Percentiles rank a stretch among this genome's conserved stretches.
Conservation (phyloP, 768 basidiomycete species). For the Auricularia sp. region DNA sequence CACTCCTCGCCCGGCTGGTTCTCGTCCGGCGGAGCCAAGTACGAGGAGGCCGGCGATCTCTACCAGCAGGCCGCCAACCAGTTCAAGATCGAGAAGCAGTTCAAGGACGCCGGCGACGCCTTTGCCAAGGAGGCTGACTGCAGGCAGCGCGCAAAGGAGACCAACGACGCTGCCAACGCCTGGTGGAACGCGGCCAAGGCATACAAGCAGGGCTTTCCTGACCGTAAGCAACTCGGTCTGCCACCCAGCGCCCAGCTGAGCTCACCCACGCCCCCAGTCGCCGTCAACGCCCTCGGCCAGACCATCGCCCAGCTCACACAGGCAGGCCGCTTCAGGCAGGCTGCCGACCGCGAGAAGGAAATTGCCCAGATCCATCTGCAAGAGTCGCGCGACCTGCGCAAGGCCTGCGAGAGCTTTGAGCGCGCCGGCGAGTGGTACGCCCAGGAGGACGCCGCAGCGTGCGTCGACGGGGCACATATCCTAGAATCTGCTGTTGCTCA, state of each 20-base stretch:
- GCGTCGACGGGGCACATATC: slow-evolving; percentile 24
- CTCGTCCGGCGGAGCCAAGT: slow-evolving; percentile 55
- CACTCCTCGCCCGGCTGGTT: slow-evolving; percentile 45
- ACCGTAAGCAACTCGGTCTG: slow-evolving; percentile 47
- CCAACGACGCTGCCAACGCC: slow-evolving; percentile 92
- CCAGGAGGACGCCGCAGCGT: slow-evolving; percentile 97
- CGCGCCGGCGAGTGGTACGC: slow-evolving; percentile 94
- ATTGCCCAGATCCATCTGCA: slow-evolving; percentile 91
- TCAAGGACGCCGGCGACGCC: slow-evolving; percentile 85
- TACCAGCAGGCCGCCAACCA: slow-evolving; percentile 91
- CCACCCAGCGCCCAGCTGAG: slow-evolving; percentile 2
- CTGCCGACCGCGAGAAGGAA: slow-evolving; percentile 96
- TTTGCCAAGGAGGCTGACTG: slow-evolving; percentile 94
- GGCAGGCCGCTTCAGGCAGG: slow-evolving; percentile 88
- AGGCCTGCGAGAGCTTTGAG: slow-evolving; percentile 85
- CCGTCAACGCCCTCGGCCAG: slow-evolving; percentile 75
- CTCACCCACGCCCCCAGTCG: slow-evolving; percentile 43
- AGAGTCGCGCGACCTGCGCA: slow-evolving; percentile 65
- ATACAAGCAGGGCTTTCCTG: slow-evolving; percentile 77
- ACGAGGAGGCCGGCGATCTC: slow-evolving; percentile 91
- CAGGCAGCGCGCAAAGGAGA: slow-evolving; percentile 77
- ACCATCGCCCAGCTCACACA: slow-evolving; percentile 78
- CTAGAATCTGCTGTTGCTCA: slow-evolving; percentile 3
- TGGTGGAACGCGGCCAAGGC: slow-evolving; percentile 98
- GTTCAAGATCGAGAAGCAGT: slow-evolving; percentile 86